Conservation (phyloP, 257 asterid genomes). For the Solanum pennellii region DNA sequence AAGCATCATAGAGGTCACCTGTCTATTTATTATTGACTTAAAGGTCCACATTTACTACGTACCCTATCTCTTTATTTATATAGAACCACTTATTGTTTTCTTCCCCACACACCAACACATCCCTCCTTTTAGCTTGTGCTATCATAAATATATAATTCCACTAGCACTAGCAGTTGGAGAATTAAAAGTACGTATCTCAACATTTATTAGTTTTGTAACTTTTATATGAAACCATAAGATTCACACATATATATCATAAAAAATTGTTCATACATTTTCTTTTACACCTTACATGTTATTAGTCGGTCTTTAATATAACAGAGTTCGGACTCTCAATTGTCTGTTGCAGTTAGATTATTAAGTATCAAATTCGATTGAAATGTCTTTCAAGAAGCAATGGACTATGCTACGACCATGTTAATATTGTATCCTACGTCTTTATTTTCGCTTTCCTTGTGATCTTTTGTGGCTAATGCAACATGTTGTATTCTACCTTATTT, state of each 20-base stretch:
- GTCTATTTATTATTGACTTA: neutral
- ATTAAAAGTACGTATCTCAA: neutral
- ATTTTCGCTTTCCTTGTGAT: no score
- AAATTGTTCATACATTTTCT: neutral
- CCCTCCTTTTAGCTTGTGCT: neutral
- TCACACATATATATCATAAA: no score
- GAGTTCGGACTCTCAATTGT: neutral
- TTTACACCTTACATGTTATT: neutral
- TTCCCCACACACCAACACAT: neutral
- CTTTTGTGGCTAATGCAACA: no score
- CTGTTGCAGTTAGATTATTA: neutral
- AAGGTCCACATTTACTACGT: neutral
- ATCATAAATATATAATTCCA: neutral
- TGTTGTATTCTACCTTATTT: no score
- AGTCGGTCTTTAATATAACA: neutral
- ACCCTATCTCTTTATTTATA: neutral
- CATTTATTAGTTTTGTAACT: neutral
- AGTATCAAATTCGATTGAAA: neutral
- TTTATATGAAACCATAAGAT: no score
- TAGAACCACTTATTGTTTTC: neutral
- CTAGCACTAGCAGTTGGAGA: neutral
- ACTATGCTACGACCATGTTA: neutral
- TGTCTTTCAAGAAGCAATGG: neutral
- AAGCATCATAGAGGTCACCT: neutral
- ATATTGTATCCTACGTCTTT: neutral